Evolutionary conservation across 768 basidiomycete genomes (phyloP).

Genomic region (Mrakia blollopis): DNA sequence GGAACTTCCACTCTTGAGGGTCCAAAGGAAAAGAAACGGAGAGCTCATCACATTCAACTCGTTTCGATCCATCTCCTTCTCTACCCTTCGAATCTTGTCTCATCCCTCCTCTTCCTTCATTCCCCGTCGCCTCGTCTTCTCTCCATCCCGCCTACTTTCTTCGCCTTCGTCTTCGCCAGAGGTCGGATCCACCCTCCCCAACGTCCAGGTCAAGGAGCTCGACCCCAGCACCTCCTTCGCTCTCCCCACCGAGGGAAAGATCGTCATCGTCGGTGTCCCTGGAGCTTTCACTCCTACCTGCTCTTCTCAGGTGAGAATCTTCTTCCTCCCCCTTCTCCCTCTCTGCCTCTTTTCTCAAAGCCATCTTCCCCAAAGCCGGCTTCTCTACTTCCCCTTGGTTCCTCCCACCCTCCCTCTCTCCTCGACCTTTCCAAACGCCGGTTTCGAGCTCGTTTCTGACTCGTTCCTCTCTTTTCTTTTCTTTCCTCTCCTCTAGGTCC

Average conservation of each 20-base stretch:
- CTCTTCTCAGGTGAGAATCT: slow-evolving; percentile 15
- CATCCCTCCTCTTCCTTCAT: too few relatives aligned
- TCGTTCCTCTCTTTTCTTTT: not conserved
- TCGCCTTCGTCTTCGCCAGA: too few relatives aligned
- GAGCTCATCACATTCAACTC: not conserved
- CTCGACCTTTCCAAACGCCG: not conserved
- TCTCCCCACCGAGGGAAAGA: slow-evolving; percentile 29
- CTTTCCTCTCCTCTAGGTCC: slow-evolving; percentile 18
- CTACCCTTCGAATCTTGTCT: too few relatives aligned
- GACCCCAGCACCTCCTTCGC: slow-evolving; percentile 24
- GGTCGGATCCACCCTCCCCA: slow-evolving; percentile 26
- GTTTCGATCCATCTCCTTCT: not conserved
- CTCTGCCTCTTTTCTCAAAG: too few relatives aligned
- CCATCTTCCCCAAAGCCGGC: too few relatives aligned
- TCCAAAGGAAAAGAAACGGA: not conserved
- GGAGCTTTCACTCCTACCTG: slow-evolving; percentile 26
- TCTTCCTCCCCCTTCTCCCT: not conserved
- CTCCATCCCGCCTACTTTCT: too few relatives aligned
- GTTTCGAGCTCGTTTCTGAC: not conserved
- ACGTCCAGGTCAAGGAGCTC: slow-evolving; percentile 30
- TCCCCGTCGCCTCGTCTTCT: too few relatives aligned
- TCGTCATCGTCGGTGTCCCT: slow-evolving; percentile 31
- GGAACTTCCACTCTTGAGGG: not conserved
- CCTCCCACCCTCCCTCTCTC: not conserved
- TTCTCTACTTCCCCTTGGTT: too few relatives aligned